phyloP scores from a whole-genome alignment of 2,329 filamentous ascomycete genomes.

The Apiospora kogelbergensis region DNA sequence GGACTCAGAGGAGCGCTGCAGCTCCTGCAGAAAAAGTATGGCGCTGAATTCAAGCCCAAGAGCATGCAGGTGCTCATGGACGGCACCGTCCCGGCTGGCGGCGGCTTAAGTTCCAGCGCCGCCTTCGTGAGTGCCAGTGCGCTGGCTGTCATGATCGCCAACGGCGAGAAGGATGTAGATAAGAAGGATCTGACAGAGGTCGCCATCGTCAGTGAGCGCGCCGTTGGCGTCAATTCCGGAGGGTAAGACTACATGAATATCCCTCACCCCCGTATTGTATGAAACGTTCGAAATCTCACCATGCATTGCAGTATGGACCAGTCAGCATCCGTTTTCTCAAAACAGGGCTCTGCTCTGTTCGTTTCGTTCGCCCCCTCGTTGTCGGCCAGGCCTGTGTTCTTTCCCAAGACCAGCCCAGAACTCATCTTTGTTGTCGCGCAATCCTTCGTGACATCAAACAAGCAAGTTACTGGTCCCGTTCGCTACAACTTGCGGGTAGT shows the following conservation, averaged over 20 bases:
- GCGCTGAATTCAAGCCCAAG: constrained; percentile 60
- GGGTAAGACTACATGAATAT: constrained; percentile 57
- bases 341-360: constrained; percentile 81
- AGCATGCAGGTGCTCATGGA: constrained; percentile 89
- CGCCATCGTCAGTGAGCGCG: constrained; percentile 90
- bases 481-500: constrained; percentile 98
- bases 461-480: constrained; percentile 88
- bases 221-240: constrained; percentile 94
- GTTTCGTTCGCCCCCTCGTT: constrained; percentile 86
- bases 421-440: constrained; percentile 93
- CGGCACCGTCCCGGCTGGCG: constrained; percentile 87
- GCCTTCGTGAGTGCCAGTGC: constrained; percentile 91
- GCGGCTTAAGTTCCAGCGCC: constrained; percentile 89
- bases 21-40: constrained; percentile 68
- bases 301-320: constrained; percentile 79
- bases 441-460: constrained; percentile 91
- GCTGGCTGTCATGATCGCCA: constrained; percentile 82
- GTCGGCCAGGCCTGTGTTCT: constrained; percentile 72
- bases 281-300: constrained; percentile 5
- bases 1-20: constrained; percentile 81
- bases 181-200: constrained; percentile 92
- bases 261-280: not conserved
- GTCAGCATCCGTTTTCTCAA: constrained; percentile 89
- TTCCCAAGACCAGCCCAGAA: constrained; percentile 79
- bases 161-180: constrained; percentile 74